Conservation (phyloP, 1,284 basidiomycete species). For the Thecaphora thlaspeos region DNA sequence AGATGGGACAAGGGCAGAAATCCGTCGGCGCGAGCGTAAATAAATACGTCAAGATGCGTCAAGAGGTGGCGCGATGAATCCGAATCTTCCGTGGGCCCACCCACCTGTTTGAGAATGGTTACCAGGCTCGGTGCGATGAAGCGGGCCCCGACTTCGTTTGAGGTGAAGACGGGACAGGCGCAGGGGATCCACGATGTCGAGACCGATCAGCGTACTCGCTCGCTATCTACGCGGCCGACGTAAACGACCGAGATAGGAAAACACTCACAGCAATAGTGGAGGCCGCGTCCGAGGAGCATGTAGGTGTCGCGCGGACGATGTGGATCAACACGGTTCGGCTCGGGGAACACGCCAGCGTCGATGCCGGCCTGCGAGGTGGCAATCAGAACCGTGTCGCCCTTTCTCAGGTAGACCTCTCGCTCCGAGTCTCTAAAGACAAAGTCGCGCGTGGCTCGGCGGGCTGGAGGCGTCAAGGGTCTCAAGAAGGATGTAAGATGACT, state of each 20-base stretch:
- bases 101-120: too few species aligned
- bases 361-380: conserved; percentile 18
- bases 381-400: conserved; percentile 43
- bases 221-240: too few species aligned
- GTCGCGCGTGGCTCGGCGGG: conserved; percentile 13
- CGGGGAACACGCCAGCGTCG: conserved; percentile 63
- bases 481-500: too few species aligned
- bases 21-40: too few species aligned
- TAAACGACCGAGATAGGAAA: neutral
- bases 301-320: conserved; percentile 63
- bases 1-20: too few species aligned
- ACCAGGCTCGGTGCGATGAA: conserved; percentile 2
- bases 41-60: too few species aligned
- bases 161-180: too few species aligned
- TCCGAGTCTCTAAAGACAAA: conserved; percentile 10
- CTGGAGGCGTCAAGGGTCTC: neutral
- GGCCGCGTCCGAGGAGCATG: conserved; percentile 63
- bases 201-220: too few species aligned
- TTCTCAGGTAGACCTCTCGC: conserved; percentile 15
- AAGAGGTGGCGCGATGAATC: too few species aligned
- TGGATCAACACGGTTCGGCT: conserved; percentile 63
- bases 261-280: conserved; percentile 60
- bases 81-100: too few species aligned
- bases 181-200: too few species aligned
- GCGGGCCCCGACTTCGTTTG: neutral